phyloP scores from a whole-genome alignment of 805 yeast species.

The Kodamaea restingae region DNA sequence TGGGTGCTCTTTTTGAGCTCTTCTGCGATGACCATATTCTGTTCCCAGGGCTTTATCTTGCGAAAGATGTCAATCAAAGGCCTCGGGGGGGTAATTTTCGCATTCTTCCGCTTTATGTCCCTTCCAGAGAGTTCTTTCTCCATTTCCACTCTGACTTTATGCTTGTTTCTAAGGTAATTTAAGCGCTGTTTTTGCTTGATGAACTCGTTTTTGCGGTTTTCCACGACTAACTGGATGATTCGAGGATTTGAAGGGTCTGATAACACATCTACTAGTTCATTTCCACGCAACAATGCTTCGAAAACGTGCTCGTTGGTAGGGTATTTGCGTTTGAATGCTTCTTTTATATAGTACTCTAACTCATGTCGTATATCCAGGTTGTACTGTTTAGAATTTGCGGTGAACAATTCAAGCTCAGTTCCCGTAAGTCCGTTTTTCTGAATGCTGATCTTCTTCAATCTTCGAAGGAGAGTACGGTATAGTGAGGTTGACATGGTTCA shows the following conservation, averaged over 20 bases:
- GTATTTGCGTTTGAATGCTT: not conserved
- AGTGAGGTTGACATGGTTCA: not conserved
- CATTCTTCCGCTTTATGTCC: slow-evolving; percentile 5
- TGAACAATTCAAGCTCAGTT: not conserved
- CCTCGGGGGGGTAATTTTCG: slow-evolving; percentile 1
- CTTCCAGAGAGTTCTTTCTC: slow-evolving; percentile 11
- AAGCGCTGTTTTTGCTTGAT: slow-evolving; percentile 17
- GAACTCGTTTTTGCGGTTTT: slow-evolving; percentile 7
- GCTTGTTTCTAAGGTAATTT: slow-evolving; percentile 6
- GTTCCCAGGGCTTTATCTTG: slow-evolving; percentile 9
- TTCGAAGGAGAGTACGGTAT: not conserved
- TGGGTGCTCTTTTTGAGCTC: slow-evolving; percentile 13
- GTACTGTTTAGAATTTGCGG: not conserved
- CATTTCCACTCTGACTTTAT: slow-evolving; percentile 6
- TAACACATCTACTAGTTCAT: slow-evolving; percentile 1
- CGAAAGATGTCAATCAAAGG: slow-evolving; percentile 6
- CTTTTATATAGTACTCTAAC: slow-evolving; percentile 1
- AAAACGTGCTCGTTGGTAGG: not conserved
- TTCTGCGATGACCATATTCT: slow-evolving; percentile 13
- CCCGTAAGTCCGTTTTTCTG: not conserved
- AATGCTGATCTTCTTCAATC: not conserved
- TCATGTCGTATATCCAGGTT: slow-evolving; percentile 2
- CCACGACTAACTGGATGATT: not conserved
- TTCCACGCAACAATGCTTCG: slow-evolving; percentile 2
- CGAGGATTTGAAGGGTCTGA: not conserved